Evolutionary conservation across 2,329 filamentous ascomycete species (phyloP), one percentile per base, ranked within the genome.

Genomic region (Sarocladium kiliense): DNA sequence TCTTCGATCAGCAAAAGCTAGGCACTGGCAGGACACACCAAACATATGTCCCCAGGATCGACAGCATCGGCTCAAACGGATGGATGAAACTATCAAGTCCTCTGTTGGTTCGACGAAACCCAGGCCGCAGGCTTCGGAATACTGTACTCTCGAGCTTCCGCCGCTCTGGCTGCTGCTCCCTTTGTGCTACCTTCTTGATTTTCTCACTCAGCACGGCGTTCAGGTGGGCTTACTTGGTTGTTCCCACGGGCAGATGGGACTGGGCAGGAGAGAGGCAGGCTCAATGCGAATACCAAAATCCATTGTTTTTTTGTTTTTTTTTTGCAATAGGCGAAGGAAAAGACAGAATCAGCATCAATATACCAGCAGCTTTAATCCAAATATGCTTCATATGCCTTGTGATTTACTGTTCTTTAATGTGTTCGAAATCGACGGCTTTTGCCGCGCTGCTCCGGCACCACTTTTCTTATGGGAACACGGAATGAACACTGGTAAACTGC

Each of bases 151-250:
- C 23, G 25, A 30, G 30, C 47, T 7, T 16, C 30, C 3, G 27
- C 18, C 26, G 10, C 23, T 3, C 9, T 14, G 44, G 44, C 44
- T 21, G 16, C 27, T 30, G 44, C 39, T 45, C 36, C 55, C 41
- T 19, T 62, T 62, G 58, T 58, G 58, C 56, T 55, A 57, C 41
- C 58, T 51, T 57, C 56, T 59, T 56, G 50, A 49, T 45, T 32
- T 41, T 55, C 55, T 3, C 47, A 51, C 42, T 42, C 51, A 54
- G 53, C 39, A 57, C n/a, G 53, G 54, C 47, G 45, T 55, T 56
- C 44, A 54, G 45, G 49, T 26, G 34, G 21, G 30, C 32, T 25
- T 34, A 26, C 7, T 36, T 51, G 26, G 47, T 34, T 51, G 5
- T 23, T 51, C n/a, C 30, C 47, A 34, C 18, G 23, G 37, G 34